phyloP scores from a whole-genome alignment of 2,329 filamentous ascomycete species.

The Pleurostoma richardsiae region DNA sequence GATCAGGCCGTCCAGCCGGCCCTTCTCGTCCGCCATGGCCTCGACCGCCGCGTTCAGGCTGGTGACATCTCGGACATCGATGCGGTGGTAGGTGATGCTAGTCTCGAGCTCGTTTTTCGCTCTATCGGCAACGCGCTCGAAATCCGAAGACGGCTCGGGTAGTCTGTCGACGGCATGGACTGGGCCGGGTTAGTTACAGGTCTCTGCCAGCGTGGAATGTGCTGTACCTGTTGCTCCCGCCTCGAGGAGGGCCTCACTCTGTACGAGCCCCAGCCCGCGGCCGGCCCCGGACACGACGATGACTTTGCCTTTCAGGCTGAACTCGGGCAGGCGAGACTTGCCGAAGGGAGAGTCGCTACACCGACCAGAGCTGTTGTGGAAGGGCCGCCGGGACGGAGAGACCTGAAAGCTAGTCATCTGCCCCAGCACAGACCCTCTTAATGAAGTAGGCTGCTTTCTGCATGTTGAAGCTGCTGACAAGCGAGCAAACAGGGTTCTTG shows the following conservation, averaged over 20 bases:
- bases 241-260: slow-evolving; percentile 74
- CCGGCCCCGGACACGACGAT: slow-evolving; percentile 73
- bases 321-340: slow-evolving; percentile 55
- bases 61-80: slow-evolving; percentile 72
- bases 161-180: slow-evolving; percentile 63
- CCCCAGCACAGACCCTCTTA: too few relatives aligned
- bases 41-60: slow-evolving; percentile 63
- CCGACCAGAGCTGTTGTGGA: slow-evolving; percentile 7
- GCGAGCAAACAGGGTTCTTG: too few relatives aligned
- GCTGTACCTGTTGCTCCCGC: slow-evolving; percentile 62
- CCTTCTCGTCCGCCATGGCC: slow-evolving; percentile 64
- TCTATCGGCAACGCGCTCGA: slow-evolving; percentile 58
- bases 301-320: slow-evolving; percentile 69
- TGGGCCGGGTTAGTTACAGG: background rate
- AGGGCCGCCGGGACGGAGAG: background rate
- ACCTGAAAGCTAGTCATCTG: too few relatives aligned
- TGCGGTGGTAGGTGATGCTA: slow-evolving; percentile 66
- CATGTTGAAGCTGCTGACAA: too few relatives aligned
- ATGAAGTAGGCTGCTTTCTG: too few relatives aligned
- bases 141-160: slow-evolving; percentile 49
- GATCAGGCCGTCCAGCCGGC: slow-evolving; percentile 74
- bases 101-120: slow-evolving; percentile 62
- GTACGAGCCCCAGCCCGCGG: slow-evolving; percentile 71
- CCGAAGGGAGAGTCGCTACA: background rate
- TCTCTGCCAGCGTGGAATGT: background rate